Evolutionary conservation across 768 basidiomycete species (phyloP).

Genomic region (Psilocybe tampanensis): DNA sequence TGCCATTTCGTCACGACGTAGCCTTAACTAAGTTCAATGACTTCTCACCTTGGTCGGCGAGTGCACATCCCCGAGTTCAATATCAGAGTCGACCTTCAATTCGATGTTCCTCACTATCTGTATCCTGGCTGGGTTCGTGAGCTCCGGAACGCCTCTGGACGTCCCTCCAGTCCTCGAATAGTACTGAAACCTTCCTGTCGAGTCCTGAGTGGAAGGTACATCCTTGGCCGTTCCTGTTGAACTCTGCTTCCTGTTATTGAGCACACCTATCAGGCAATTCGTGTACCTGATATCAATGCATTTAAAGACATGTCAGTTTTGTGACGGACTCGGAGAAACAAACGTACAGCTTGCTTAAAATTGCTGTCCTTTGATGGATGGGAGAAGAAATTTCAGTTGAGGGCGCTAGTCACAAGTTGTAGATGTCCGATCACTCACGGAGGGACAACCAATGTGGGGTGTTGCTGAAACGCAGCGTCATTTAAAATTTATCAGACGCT

Average conservation of each 20-base stretch:
- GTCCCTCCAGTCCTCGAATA: not conserved
- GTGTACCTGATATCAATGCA: slow-evolving; percentile 1
- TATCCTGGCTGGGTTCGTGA: not conserved
- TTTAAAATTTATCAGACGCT: not conserved
- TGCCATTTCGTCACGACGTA: no score
- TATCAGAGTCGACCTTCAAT: slow-evolving; percentile 2
- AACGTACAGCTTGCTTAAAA: not conserved
- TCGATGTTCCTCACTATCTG: slow-evolving; percentile 4
- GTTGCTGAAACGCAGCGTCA: not conserved
- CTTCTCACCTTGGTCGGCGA: no score
- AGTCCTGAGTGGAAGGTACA: not conserved
- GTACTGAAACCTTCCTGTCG: not conserved
- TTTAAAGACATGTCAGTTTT: not conserved
- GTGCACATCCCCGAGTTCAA: slow-evolving; percentile 1
- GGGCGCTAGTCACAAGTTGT: no score
- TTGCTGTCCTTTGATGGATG: not conserved
- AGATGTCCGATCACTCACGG: slow-evolving; percentile 8
- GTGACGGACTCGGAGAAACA: not conserved
- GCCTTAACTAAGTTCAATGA: no score
- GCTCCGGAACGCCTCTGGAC: not conserved
- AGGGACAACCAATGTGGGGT: slow-evolving; percentile 9
- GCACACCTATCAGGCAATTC: slow-evolving; percentile 7
- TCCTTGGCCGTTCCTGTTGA: slow-evolving; percentile 3
- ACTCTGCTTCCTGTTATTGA: slow-evolving; percentile 6
- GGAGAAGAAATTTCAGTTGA: no score